Base-by-base conservation (phyloP, 257 asterid species). In the Salvia hispanica region DNA sequence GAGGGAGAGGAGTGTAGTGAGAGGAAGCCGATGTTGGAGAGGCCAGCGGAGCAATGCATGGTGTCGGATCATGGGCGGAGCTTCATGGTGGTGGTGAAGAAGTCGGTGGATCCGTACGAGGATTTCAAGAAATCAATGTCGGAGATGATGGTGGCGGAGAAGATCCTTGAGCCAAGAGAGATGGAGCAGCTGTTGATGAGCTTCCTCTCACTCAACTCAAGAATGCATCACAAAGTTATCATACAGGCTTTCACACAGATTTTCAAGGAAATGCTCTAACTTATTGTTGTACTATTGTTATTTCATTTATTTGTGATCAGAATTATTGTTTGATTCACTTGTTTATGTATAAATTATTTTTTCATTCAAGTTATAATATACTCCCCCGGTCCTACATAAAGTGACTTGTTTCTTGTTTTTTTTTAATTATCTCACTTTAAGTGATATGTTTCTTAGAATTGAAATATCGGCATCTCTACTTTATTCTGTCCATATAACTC, bases 121-220 rank as follows among this genome's bases (percentile, higher is more conserved):
- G 97, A 91, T 82, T 91, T 91, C 85, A 91, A 80, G 89, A 84
- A 62, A 31, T 88, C 96, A 2, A 91, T 91, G 95, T n/a, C 65
- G 74, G 97, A 91, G 66, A 88, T 88, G 96, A 84, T 86, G 58
- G 3, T 83, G 66, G 95, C 86, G 73, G 88, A 85, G 60, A 76
- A 86, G 72, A 86, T 84, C 4, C 84, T 84, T 59, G 96, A 83
- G 70, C 81, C 75, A 0, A 70, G 63, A 42, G 96, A 88, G 53
- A 60, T 91, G 74, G 96, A 86, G 51, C 76, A 82, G 76, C 95
- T 88, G 9, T 75, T 88, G 82, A 79, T 80, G 78, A 86, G 86
- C 73, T 86, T 88, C 73, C 80, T 86, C 14, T 78, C 90, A 2
- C 92, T 88, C 11, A 90, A 90, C 76, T 75, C 97, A 48, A 75